phyloP scores from a whole-genome alignment of 2,329 filamentous ascomycete species.

The Penicillium janthinellum region DNA sequence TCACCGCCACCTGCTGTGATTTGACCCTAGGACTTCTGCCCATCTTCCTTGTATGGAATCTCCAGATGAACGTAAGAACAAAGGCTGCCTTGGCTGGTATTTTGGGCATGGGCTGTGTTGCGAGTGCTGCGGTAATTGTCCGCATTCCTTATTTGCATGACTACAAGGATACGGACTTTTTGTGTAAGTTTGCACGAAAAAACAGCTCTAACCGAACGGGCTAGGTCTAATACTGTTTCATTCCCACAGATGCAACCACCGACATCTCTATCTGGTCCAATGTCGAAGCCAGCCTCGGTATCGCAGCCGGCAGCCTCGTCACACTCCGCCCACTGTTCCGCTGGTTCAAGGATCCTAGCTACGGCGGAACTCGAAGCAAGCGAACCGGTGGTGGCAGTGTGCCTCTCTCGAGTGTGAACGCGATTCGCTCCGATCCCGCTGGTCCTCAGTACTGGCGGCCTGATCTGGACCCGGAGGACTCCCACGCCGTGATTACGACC shows the following conservation, averaged over 20 bases:
- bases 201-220: neutral
- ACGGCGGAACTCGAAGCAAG: conserved; percentile 28
- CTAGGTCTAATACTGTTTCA: conserved; percentile 10
- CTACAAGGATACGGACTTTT: conserved; percentile 36
- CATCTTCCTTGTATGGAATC: conserved; percentile 56
- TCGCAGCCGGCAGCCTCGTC: conserved; percentile 51
- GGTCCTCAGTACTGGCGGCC: conserved; percentile 36
- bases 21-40: conserved; percentile 57
- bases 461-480: conserved; percentile 31
- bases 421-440: conserved; percentile 18
- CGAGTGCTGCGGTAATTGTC: conserved; percentile 40
- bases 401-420: conserved; percentile 36
- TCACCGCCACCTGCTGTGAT: conserved; percentile 51
- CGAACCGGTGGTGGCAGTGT: conserved; percentile 30
- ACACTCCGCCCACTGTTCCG: conserved; percentile 54
- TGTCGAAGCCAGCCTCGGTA: conserved; percentile 43
- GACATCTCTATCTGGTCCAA: conserved; percentile 47
- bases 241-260: conserved; percentile 34
- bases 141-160: conserved; percentile 40
- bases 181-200: conserved; percentile 30
- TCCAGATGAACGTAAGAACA: conserved; percentile 54
- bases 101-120: conserved; percentile 59
- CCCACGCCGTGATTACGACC: conserved; percentile 31
- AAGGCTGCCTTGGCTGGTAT: conserved; percentile 57
- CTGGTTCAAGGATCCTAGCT: conserved; percentile 37